Conservation (phyloP, 495 filamentous ascomycete genomes). For the Xylaria sp. region DNA sequence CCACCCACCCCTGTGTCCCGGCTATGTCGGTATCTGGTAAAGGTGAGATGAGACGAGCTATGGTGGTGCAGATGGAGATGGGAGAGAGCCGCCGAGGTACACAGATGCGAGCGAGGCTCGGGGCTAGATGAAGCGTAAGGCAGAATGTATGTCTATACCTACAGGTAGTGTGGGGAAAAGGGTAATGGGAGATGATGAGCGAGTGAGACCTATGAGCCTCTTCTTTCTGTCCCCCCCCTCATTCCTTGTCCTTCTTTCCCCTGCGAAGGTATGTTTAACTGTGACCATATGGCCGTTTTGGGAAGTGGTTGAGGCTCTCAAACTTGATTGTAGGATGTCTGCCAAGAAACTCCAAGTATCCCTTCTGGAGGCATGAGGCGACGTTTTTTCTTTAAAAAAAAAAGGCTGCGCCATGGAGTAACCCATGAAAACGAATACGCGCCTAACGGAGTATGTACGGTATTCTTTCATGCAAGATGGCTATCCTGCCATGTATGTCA, state of each 20-base stretch:
- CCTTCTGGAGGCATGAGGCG: not conserved
- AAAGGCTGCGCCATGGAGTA: not conserved
- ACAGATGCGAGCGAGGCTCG: conserved; percentile 3
- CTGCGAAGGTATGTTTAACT: not conserved
- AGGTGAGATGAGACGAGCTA: conserved; percentile 17
- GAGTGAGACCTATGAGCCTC: not conserved
- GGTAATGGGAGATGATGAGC: not conserved
- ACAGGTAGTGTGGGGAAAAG: not conserved
- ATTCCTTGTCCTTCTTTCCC: not conserved
- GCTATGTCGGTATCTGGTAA: conserved; percentile 14
- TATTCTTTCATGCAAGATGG: conserved; percentile 16
- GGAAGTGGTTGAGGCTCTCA: not conserved
- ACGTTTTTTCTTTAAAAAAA: not conserved
- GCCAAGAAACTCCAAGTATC: not conserved
- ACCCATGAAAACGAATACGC: not conserved
- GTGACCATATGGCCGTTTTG: not conserved
- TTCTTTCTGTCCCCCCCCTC: not conserved
- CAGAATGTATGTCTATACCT: conserved; percentile 3
- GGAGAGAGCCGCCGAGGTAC: not conserved
- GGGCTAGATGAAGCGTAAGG: conserved; percentile 12
- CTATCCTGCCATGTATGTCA: conserved; percentile 24
- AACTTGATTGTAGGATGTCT: not conserved
- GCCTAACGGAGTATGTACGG: not conserved
- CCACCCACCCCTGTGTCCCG: not conserved
- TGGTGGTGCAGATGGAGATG: not conserved